Evolutionary conservation across 2,329 filamentous ascomycete species (phyloP), one percentile per base, ranked within the genome.

Genomic region (Ceratocystis cubensis): DNA sequence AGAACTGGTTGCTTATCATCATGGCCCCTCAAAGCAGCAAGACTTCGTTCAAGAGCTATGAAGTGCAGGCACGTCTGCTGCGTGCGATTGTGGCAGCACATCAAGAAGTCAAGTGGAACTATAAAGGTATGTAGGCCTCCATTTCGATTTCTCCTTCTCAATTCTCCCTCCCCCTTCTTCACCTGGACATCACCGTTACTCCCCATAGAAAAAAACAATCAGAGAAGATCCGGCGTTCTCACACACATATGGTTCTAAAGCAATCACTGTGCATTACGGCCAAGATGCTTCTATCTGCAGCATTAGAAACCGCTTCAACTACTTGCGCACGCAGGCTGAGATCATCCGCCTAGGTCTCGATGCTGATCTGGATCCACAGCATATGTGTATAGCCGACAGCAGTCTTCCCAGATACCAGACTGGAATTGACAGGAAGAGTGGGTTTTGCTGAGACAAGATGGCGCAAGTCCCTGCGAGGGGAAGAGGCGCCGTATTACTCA

Each of bases 71-170:
- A 22, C 83, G 84, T 59, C 80, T 87, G 45, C 76, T 87, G 2
- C 80, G 83, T 1, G 84, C 84, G 4, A 80, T 87, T 28, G 75
- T 87, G 0, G 84, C 84, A 0, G 82, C 83, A 2, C 78, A 82
- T 65, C 80, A 80, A 0, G 75, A 76, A 0, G 71, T 82, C 0
- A 83, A 80, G 69, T 80, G 85, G 65, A 83, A 87, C 72, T 86
- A 82, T 73, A 82, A 81, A 71, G 83, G 84, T 87, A 79, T 76
- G 82, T 33, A 6, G 15, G 2, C 30, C 17, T 56, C 15, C 41
- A 28, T 61, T 59, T 33, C 22, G n/a, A 25, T 22, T 30, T 44
- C 8, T 20, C 30, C 41, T 28, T 7, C 45, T 46, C 45, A 41
- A 50, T 64, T 33, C 44, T 44, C 45, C 30, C 44, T 22, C 45